Evolutionary conservation across 208 protist genomes (phyloP).

Genomic region (Phytomonas serpens): DNA sequence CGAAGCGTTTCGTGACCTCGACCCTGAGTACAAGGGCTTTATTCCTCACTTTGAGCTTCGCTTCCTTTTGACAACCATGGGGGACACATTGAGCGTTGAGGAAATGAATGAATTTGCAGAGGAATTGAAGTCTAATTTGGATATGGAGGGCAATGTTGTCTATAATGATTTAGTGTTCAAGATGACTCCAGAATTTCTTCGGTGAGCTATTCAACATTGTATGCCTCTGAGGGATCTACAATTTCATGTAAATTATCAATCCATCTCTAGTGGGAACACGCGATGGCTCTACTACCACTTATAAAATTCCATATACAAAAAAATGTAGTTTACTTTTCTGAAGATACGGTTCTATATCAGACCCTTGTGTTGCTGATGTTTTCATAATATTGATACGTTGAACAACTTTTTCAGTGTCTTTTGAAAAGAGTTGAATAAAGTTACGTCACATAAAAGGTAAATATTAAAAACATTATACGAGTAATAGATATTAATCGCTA

Average conservation of each 20-base stretch:
- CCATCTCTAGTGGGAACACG: background rate
- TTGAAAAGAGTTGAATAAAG: background rate
- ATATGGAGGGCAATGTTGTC: constrained; percentile 86
- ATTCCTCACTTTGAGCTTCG: constrained; percentile 91
- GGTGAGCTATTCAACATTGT: constrained; percentile 19
- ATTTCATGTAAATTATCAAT: constrained; percentile 10
- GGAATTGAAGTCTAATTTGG: constrained; percentile 76
- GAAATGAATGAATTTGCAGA: constrained; percentile 89
- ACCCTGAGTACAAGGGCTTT: constrained; percentile 88
- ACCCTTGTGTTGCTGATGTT: background rate
- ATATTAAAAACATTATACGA: background rate
- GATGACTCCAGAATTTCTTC: constrained; percentile 77
- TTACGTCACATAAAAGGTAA: background rate
- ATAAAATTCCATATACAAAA: background rate
- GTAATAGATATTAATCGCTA: background rate
- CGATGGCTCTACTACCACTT: background rate
- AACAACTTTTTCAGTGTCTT: background rate
- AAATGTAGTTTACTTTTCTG: background rate
- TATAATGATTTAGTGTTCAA: constrained; percentile 69
- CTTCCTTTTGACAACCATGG: constrained; percentile 91
- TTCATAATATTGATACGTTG: background rate
- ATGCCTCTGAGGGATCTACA: background rate
- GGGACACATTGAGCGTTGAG: constrained; percentile 86
- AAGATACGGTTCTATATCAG: constrained; percentile 2
- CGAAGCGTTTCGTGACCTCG: constrained; percentile 92